Base-by-base conservation (phyloP, 2,329 filamentous ascomycete species). In the Aulographum hederae region DNA sequence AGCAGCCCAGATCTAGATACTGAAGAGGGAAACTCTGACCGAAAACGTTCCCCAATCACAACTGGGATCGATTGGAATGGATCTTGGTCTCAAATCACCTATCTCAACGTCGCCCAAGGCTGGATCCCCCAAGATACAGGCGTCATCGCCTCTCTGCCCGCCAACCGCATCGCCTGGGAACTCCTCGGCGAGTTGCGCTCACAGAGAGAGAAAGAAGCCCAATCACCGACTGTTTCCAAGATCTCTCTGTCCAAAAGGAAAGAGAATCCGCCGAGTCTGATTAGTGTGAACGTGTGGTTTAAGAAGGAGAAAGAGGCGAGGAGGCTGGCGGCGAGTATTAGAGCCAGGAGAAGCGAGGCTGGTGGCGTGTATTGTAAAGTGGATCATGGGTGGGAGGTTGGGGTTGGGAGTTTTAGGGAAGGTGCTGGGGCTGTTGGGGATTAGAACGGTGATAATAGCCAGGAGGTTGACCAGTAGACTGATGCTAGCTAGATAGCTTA, bases 1-100 rank as follows among this genome's bases (percentile, higher is more conserved):
- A n/a, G n/a, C n/a, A n/a, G n/a, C n/a, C n/a, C n/a, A n/a, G n/a
- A n/a, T n/a, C n/a, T n/a, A n/a, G n/a, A n/a, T n/a, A n/a, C n/a
- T n/a, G 12, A 38, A 13, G 35, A 37, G 26, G 43, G 41, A 40
- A 13, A 23, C 20, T n/a, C 26, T 32, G 29, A 13, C 6, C 27
- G 19, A 6, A 32, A 40, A 10, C 18, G 32, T 3, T 42, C 36
- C 37, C 26, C 35, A 2, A 23, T 20, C 14, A 17, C 39, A 1
- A 44, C 42, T 8, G 38, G 48, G 18, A 45, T 51, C 5, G 39
- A 56, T 39, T 59, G 56, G 50, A 51, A 48, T 17, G 47, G 47
- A 8, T 49, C 49, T 2, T 63, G 59, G 59, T 48, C 52, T n/a
- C 57, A 56, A 17, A 43, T 63, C 15, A 44, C 39, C 1, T 55